Base-by-base conservation (phyloP, 768 basidiomycete species). In the Cystofilobasidium capitatum region DNA sequence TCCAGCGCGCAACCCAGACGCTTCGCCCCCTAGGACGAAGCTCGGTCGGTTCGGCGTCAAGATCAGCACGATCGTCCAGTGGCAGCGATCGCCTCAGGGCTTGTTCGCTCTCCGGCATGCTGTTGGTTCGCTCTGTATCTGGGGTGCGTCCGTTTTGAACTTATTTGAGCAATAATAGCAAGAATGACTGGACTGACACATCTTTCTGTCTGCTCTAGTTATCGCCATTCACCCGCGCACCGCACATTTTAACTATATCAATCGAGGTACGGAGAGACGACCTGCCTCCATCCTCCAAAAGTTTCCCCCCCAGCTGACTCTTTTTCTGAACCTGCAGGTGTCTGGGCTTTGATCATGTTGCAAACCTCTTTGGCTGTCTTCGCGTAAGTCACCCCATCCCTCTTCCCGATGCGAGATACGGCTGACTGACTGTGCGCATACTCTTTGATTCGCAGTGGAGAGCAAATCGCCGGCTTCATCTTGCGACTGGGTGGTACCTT, bases 81-180 rank as follows among this genome's bases (percentile, higher is more conserved):
- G 82, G 79, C 72, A 77, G 0, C 76, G 74, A 36, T 80, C 81
- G 0, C 74, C 81, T 0, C 77, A 81, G 65, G 82, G 77, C 6
- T 58, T 79, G 76, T 86, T 83, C 69, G 79, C 81, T 0, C 78
- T 84, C 71, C 81, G 83, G 74, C 82, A 82, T 68, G 79, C 78
- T 0, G 39, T 83, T 9, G 71, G 83, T 14, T 80, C 81, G 0
- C 72, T 85, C 44, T 80, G 79, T 0, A 73, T 85, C 2, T 85
- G 82, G 83, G 73, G 70, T 22, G 63, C 70, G 66, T 68, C 72
- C 33, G 5, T 55, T 60, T 36, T 42, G 17, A 20, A 4, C 17
- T 22, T 6, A n/a, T n/a, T 58, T n/a, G 29, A n/a, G 35, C 35
- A 35, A 24, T 7, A 57, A n/a, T n/a, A n/a, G n/a, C n/a, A n/a